A percentile compares a stretch with the other conserved stretches of the same genome.
phyloP scores from a whole-genome alignment of 2,329 filamentous ascomycete genomes.

The Colletotrichum gloeosporioides region DNA sequence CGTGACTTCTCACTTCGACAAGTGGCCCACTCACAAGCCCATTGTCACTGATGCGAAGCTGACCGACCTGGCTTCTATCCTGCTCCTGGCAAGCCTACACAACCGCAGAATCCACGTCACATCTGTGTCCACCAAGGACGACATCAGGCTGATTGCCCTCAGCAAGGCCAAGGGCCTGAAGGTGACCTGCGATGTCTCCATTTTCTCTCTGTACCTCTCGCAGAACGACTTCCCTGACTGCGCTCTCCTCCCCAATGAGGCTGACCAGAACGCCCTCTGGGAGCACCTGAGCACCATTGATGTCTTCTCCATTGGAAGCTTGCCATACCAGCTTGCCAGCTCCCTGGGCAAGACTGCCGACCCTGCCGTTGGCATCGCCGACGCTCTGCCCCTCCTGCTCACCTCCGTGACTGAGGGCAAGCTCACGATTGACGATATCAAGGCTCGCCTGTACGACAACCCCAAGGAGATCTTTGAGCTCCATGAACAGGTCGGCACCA shows the following conservation, averaged over 20 bases:
- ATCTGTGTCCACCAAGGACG: constrained; percentile 80
- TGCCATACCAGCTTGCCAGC: constrained; percentile 77
- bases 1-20: constrained; percentile 78
- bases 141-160: constrained; percentile 77
- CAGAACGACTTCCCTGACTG: constrained; percentile 74
- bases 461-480: constrained; percentile 83
- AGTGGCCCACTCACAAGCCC: constrained; percentile 79
- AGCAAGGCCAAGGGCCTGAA: constrained; percentile 83
- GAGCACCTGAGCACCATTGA: constrained; percentile 75
- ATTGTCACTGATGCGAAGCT: constrained; percentile 83
- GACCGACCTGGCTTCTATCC: constrained; percentile 80
- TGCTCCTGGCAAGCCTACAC: constrained; percentile 79
- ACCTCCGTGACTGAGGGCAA: constrained; percentile 78
- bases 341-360: constrained; percentile 58
- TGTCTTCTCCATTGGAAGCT: constrained; percentile 79
- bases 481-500: constrained; percentile 77
- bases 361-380: constrained; percentile 71
- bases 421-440: constrained; percentile 77
- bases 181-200: constrained; percentile 83
- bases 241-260: constrained; percentile 66
- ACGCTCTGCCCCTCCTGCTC: constrained; percentile 76
- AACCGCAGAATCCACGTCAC: constrained; percentile 81
- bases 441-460: constrained; percentile 74
- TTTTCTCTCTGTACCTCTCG: constrained; percentile 79
- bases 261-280: constrained; percentile 78